Evolutionary conservation across 2,329 filamentous ascomycete genomes (phyloP), one percentile per base, ranked within the genome.

Genomic region (Xylaria sp.): DNA sequence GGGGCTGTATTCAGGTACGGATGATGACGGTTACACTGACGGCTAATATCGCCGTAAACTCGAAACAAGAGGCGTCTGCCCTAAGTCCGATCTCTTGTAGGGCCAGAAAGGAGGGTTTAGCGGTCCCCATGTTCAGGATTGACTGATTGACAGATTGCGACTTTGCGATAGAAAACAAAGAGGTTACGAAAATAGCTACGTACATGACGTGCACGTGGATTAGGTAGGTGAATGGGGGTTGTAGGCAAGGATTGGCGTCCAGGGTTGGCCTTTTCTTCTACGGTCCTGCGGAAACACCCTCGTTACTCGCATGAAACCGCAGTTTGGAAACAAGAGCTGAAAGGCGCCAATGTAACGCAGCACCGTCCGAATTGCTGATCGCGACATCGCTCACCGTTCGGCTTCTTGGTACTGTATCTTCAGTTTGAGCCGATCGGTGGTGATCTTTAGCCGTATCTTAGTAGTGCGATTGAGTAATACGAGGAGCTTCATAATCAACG

Each of bases 221-320:
- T 50, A 50, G 47, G 47, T 50, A 50, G 47, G 47, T 50, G 14
- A 42, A 42, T 42, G 39, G 39, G 39, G 39, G 11, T 42, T 42
- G 39, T 42, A 42, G 39, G 39, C 14, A 42, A 42, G 39, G 39
- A 42, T 42, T 42, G 4, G 12, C 39, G 14, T 39, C 34, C 32
- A 55, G 24, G 53, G 53, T 9, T 36, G 17, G 1, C 17, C 2
- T 55, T 55, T 6, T 39, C 14, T 42, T 36, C 53, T 36, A 9
- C 12, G 27, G 12, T 65, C 65, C 62, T 65, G 63, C 55, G 57
- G 58, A 70, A 59, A 65, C 45, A 30, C 14, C 47, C 66, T 61
- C 66, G 59, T 69, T 60, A 69, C 59, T 45, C 48, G 55, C 24
- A 42, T 69, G 62, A 69, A 61, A 66, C 69, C n/a, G 58, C 39